Evolutionary conservation across 208 protist species (phyloP).

Genomic region (Leishmania turanica): DNA sequence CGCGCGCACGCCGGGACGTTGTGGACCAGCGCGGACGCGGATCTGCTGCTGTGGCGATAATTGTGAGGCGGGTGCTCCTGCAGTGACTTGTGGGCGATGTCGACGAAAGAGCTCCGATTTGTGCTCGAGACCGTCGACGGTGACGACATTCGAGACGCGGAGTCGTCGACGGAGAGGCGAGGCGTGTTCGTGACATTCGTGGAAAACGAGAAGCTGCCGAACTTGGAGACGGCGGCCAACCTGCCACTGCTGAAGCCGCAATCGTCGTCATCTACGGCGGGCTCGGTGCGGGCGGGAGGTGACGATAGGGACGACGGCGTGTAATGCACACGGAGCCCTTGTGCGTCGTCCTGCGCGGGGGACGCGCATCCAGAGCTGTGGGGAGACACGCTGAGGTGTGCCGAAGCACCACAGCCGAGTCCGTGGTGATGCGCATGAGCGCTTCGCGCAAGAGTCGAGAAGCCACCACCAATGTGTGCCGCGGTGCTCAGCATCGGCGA

Average conservation of each 20-base stretch:
- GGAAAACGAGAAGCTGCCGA: background rate
- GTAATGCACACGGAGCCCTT: background rate
- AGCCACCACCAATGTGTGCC: background rate
- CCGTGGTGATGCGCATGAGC: background rate
- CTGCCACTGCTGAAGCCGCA: background rate
- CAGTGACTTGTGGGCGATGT: background rate
- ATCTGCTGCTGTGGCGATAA: background rate
- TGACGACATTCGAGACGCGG: background rate
- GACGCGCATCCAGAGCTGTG: background rate
- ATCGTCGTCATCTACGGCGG: background rate
- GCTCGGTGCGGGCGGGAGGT: background rate
- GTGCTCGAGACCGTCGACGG: background rate
- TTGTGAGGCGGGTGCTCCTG: background rate
- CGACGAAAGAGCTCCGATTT: background rate
- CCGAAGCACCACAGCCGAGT: background rate
- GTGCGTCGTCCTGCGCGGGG: background rate
- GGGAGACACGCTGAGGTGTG: background rate
- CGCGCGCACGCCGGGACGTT: background rate
- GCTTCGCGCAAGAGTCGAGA: background rate
- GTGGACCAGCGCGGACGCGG: background rate
- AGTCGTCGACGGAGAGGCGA: background rate
- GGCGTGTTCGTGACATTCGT: background rate
- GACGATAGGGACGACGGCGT: background rate
- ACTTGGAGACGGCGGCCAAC: background rate
- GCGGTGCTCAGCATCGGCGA: conserved; percentile 7